These are phyloP conservation scores for Trichophyton mentagrophytes DNA, from an alignment of 2,329 filamentous ascomycete species.

Conservation along the genomic window DNA sequence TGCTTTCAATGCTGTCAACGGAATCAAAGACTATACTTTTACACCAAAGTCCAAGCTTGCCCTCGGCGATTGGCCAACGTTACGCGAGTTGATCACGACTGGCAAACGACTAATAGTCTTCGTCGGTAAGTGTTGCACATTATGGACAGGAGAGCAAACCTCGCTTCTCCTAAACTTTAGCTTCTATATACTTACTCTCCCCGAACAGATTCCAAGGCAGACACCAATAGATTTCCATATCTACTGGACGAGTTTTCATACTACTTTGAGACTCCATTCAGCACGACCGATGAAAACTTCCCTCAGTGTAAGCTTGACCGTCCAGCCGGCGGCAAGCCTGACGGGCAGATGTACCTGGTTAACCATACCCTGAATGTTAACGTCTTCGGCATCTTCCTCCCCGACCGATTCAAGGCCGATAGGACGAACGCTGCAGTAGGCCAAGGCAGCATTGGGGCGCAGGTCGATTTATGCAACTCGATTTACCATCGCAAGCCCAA, in stretches of 20 bases:
- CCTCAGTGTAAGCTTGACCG: constrained; percentile 34
- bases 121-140: constrained; percentile 20
- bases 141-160: background rate
- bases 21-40: constrained; percentile 26
- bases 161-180: too few relatives aligned
- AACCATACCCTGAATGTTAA: constrained; percentile 38
- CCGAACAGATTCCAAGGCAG: constrained; percentile 28
- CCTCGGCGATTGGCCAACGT: constrained; percentile 32
- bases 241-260: constrained; percentile 34
- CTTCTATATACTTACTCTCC: background rate
- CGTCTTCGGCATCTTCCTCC: constrained; percentile 31
- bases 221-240: constrained; percentile 28
- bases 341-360: constrained; percentile 36
- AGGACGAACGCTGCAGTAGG: constrained; percentile 34
- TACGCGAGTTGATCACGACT: constrained; percentile 29
- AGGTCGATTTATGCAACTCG: constrained; percentile 28
- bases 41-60: constrained; percentile 24
- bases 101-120: constrained; percentile 35
- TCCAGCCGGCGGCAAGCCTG: constrained; percentile 25
- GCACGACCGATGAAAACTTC: constrained; percentile 30
- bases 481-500: constrained; percentile 31
- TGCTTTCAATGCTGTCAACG: constrained; percentile 20
- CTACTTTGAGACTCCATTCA: constrained; percentile 37
- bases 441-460: constrained; percentile 32
- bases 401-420: constrained; percentile 27